Conservation (phyloP, 192 early-diverging fungal species). For the Coemansia sp. region DNA sequence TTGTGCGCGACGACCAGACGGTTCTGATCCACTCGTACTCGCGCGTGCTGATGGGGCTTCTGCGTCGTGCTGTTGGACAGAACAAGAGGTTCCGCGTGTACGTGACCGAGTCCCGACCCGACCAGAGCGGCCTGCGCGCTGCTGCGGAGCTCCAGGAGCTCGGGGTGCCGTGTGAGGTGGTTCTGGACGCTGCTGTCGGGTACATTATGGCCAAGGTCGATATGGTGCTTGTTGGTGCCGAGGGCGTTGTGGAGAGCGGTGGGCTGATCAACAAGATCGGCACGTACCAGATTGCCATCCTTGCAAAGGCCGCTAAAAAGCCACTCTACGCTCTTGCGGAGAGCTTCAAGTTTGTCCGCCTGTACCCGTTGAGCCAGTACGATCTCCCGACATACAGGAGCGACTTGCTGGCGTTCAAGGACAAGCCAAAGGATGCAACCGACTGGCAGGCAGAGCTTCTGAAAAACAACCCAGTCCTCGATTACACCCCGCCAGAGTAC, state of each 20-base stretch:
- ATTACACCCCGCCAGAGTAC: constrained; percentile 93
- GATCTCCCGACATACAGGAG: constrained; percentile 81
- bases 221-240: constrained; percentile 95
- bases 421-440: constrained; percentile 18
- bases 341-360: constrained; percentile 95
- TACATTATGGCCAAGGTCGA: constrained; percentile 96
- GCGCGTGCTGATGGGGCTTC: constrained; percentile 84
- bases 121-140: constrained; percentile 58
- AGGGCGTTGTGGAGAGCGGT: constrained; percentile 97
- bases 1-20: constrained; percentile 79
- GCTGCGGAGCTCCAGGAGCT: constrained; percentile 67
- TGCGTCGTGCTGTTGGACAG: constrained; percentile 68
- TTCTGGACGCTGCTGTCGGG: constrained; percentile 90
- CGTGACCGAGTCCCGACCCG: constrained; percentile 88
- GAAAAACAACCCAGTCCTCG: constrained; percentile 73
- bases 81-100: constrained; percentile 92
- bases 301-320: constrained; percentile 92
- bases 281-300: constrained; percentile 92
- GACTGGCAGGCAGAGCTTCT: constrained; percentile 49
- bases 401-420: constrained; percentile 69
- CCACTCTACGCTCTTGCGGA: constrained; percentile 95
- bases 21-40: constrained; percentile 97
- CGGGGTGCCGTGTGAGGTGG: constrained; percentile 81
- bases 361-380: constrained; percentile 94
- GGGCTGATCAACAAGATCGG: constrained; percentile 97